Evolutionary conservation across 1,284 basidiomycete genomes (phyloP).

Genomic region (Spongiforma sp.): DNA sequence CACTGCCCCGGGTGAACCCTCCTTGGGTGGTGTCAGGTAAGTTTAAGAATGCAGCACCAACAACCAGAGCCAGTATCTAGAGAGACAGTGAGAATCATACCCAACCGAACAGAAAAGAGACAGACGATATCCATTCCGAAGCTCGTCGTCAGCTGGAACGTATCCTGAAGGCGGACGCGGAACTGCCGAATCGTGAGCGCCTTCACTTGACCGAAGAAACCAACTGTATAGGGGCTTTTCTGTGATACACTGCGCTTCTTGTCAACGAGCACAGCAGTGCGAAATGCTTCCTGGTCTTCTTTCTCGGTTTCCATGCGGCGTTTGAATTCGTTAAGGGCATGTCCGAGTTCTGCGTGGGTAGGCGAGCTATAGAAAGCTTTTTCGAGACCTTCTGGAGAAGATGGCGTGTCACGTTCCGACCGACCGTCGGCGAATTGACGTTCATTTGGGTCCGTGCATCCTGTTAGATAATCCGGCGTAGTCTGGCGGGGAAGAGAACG

Average conservation of each 20-base stretch:
- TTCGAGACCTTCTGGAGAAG: slow-evolving; percentile 76
- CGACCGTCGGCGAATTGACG: slow-evolving; percentile 81
- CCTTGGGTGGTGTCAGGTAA: slow-evolving; percentile 77
- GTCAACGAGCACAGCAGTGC: slow-evolving; percentile 74
- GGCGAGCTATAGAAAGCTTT: slow-evolving; percentile 66
- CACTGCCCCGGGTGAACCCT: slow-evolving; percentile 87
- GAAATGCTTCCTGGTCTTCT: slow-evolving; percentile 76
- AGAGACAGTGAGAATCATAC: slow-evolving; percentile 3
- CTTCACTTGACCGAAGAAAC: slow-evolving; percentile 75
- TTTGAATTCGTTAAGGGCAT: slow-evolving; percentile 69
- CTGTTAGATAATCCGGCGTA: slow-evolving; percentile 80
- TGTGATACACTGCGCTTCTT: slow-evolving; percentile 86
- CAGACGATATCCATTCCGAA: slow-evolving; percentile 60
- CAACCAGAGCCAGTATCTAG: slow-evolving; percentile 66
- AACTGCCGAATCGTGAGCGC: slow-evolving; percentile 80
- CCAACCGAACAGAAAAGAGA: not conserved
- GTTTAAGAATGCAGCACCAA: slow-evolving; percentile 79
- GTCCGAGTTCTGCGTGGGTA: slow-evolving; percentile 53
- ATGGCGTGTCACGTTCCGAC: slow-evolving; percentile 69
- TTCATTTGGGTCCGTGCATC: slow-evolving; percentile 85
- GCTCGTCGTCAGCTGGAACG: slow-evolving; percentile 80
- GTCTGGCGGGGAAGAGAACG: slow-evolving; percentile 76
- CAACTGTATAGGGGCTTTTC: slow-evolving; percentile 88
- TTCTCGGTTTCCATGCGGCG: slow-evolving; percentile 65
- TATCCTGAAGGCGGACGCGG: slow-evolving; percentile 79